phyloP scores from a whole-genome alignment of 2,329 filamentous ascomycete genomes.

The Paecilomyces sp. region DNA sequence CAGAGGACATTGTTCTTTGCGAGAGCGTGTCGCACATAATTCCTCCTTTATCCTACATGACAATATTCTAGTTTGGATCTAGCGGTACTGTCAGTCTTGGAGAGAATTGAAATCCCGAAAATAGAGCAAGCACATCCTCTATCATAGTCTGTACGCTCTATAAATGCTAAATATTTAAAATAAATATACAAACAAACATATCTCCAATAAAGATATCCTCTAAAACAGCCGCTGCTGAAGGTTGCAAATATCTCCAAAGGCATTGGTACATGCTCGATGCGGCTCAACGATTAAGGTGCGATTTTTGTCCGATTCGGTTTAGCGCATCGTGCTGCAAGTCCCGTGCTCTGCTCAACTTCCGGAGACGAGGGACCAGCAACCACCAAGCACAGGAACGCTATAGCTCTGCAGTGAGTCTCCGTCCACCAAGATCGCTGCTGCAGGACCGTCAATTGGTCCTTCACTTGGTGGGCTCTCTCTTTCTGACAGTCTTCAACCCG shows the following conservation, averaged over 20 bases:
- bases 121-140: not conserved
- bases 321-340: not conserved
- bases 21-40: constrained; percentile 18
- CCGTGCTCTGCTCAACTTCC: not conserved
- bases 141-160: not conserved
- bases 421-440: not conserved
- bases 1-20: constrained; percentile 25
- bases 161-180: not conserved
- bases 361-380: not conserved
- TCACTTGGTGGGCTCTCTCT: constrained; percentile 18
- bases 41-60: not conserved
- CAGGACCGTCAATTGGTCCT: not conserved
- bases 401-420: not conserved
- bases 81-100: not conserved
- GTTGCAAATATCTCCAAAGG: not conserved
- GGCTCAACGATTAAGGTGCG: not conserved
- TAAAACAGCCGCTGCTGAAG: not conserved
- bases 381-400: not conserved
- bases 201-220: not conserved
- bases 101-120: not conserved
- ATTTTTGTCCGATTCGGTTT: not conserved
- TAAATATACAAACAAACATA: not conserved
- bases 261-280: not conserved
- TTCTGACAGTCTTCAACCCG: constrained; percentile 15
- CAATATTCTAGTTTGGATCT: not conserved